Percentiles rank a stretch among this genome's conserved stretches.
These are phyloP conservation scores for Trichocladium uniseriatum DNA, from an alignment of 495 filamentous ascomycete genomes.

Conservation along the genomic window DNA sequence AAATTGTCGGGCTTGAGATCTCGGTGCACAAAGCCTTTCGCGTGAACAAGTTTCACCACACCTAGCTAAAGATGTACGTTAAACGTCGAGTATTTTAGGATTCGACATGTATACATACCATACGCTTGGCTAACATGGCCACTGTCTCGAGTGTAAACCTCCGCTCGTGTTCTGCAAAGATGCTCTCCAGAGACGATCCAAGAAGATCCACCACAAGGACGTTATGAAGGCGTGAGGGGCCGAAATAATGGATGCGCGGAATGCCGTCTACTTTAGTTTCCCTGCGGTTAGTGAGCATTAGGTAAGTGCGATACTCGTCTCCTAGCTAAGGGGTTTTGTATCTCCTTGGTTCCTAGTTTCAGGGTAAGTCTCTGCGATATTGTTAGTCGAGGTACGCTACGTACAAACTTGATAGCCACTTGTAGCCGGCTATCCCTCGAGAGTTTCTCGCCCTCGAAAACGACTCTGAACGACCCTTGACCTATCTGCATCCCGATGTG, in stretches of 20 bases:
- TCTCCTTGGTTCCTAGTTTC: conserved; percentile 79
- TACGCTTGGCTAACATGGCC: conserved; percentile 98
- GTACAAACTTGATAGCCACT: conserved; percentile 97
- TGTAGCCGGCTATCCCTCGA: conserved; percentile 98
- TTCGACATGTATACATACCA: conserved; percentile 50
- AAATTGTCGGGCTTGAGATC: conserved; percentile 99
- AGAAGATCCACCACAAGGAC: conserved; percentile 96
- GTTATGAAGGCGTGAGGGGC: conserved; percentile 96
- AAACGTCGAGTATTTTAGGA: neutral
- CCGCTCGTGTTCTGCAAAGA: conserved; percentile 94
- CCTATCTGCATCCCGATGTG: conserved; percentile 98
- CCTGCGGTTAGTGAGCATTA: conserved; percentile 97
- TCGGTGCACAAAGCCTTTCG: conserved; percentile 97
- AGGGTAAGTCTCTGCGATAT: neutral
- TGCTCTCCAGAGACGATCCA: conserved; percentile 87
- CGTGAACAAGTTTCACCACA: conserved; percentile 95
- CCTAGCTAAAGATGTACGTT: conserved; percentile 50
- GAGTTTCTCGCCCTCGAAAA: conserved; percentile 96
- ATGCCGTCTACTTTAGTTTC: conserved; percentile 76
- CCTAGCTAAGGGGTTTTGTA: conserved; percentile 95
- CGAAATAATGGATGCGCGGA: conserved; percentile 99
- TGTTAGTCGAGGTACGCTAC: conserved; percentile 28
- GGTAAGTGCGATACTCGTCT: conserved; percentile 98
- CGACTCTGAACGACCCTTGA: conserved; percentile 96
- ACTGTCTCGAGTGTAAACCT: conserved; percentile 94